A percentile compares a stretch with the other conserved stretches of the same genome.
These are phyloP conservation scores for Cystofilobasidium capitatum DNA, from an alignment of 768 basidiomycete species.

Conservation along the genomic window DNA sequence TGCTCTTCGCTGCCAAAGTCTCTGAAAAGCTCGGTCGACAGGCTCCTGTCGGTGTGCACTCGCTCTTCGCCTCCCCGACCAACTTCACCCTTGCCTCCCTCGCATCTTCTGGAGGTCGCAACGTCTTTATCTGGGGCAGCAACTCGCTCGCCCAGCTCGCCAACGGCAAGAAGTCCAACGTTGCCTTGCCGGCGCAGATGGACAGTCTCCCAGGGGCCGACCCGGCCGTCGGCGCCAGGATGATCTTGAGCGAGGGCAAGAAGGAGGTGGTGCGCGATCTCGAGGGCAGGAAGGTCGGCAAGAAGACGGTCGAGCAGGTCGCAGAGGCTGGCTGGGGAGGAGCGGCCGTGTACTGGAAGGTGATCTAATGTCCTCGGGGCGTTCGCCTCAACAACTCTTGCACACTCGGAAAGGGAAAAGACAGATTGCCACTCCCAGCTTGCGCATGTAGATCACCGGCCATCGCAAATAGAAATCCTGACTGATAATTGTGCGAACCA, in stretches of 20 bases:
- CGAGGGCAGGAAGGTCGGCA: conserved; percentile 35
- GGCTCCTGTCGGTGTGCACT: conserved; percentile 29
- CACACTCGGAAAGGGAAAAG: too few species aligned
- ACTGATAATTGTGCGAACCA: too few species aligned
- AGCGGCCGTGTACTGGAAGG: conserved; percentile 41
- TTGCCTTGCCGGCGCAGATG: conserved; percentile 37
- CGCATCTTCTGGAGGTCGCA: conserved; percentile 35
- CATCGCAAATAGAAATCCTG: too few species aligned
- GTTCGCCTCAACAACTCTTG: too few species aligned
- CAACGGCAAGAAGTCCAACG: conserved; percentile 41
- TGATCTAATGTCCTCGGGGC: conserved; percentile 33
- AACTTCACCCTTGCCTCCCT: conserved; percentile 30
- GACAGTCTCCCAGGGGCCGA: conserved; percentile 15
- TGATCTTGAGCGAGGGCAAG: conserved; percentile 38
- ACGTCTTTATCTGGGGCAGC: conserved; percentile 40
- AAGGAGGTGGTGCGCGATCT: conserved; percentile 35
- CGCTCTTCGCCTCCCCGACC: conserved; percentile 29
- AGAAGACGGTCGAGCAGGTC: conserved; percentile 36
- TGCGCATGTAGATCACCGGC: too few species aligned
- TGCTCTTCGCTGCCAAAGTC: conserved; percentile 20
- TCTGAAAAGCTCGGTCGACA: conserved; percentile 22
- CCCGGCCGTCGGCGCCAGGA: conserved; percentile 41
- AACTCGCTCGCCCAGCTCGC: conserved; percentile 37
- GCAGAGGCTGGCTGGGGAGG: conserved; percentile 40
- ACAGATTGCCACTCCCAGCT: too few species aligned